phyloP scores from a whole-genome alignment of 2,329 filamentous ascomycete species.

The Hypoxylon sp. region DNA sequence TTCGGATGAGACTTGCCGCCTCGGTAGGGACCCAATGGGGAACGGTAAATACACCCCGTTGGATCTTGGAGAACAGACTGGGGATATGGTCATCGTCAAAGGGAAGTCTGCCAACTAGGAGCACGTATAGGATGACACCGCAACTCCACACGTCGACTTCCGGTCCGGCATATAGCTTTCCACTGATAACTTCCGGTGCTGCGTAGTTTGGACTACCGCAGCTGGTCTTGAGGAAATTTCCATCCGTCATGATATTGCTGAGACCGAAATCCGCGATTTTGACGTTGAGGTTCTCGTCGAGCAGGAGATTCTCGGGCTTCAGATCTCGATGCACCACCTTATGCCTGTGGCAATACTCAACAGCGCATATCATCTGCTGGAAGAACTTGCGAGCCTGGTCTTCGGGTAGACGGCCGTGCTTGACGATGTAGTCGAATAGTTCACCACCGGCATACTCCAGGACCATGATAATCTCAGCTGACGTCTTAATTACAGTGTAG shows the following conservation, averaged over 20 bases:
- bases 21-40: constrained; percentile 91
- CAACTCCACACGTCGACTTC: constrained; percentile 99
- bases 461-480: constrained; percentile 97
- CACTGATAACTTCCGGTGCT: constrained; percentile 96
- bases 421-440: constrained; percentile 97
- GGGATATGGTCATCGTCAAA: constrained; percentile 99
- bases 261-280: constrained; percentile 99
- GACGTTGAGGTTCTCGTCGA: constrained; percentile 96
- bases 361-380: constrained; percentile 98
- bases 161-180: constrained; percentile 95
- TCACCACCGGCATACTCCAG: constrained; percentile 97
- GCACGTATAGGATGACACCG: constrained; percentile 88
- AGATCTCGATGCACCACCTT: constrained; percentile 98
- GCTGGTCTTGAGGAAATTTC: constrained; percentile 98
- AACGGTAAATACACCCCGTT: constrained; percentile 91
- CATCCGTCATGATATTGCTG: constrained; percentile 99
- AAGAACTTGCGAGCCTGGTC: constrained; percentile 96
- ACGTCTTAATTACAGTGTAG: constrained; percentile 96
- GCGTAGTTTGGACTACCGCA: constrained; percentile 99
- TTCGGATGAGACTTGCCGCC: constrained; percentile 84
- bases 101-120: constrained; percentile 84
- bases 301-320: constrained; percentile 95
- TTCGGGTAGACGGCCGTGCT: constrained; percentile 91
- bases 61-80: constrained; percentile 96
- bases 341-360: constrained; percentile 98